phyloP scores from a whole-genome alignment of 345 rosid species.

The Firmiana major region DNA sequence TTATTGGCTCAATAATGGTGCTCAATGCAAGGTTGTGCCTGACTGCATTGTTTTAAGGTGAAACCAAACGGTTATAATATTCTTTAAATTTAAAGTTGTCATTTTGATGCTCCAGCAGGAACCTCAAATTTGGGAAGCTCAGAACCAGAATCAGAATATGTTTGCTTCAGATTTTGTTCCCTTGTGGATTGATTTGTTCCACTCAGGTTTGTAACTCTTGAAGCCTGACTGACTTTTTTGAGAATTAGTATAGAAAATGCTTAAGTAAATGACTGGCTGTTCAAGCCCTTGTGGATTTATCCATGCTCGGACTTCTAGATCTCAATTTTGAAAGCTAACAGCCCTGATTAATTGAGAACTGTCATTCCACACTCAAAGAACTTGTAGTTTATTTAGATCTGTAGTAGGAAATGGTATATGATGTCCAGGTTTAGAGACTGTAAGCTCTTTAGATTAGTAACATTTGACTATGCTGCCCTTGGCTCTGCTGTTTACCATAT shows the following conservation, averaged over 20 bases:
- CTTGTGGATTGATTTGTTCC: conserved; percentile 67
- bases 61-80: not conserved
- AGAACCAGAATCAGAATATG: conserved; percentile 55
- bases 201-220: conserved; percentile 51
- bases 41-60: not conserved
- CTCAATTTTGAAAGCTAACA: too few species aligned
- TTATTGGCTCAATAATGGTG: conserved; percentile 50
- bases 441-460: too few species aligned
- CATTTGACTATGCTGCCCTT: too few species aligned
- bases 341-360: too few species aligned
- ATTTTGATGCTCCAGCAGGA: conserved; percentile 31
- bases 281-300: too few species aligned
- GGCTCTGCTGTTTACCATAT: too few species aligned
- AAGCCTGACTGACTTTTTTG: not conserved
- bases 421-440: too few species aligned
- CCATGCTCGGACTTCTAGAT: too few species aligned
- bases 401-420: too few species aligned
- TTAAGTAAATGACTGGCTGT: not conserved
- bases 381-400: too few species aligned
- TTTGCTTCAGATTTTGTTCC: conserved; percentile 87
- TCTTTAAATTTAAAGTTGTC: not conserved
- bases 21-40: conserved; percentile 22
- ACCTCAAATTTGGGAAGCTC: conserved; percentile 49
- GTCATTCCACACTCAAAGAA: too few species aligned
- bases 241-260: not conserved